phyloP scores from a whole-genome alignment of 768 basidiomycete genomes.

The Lactarius trivialis region DNA sequence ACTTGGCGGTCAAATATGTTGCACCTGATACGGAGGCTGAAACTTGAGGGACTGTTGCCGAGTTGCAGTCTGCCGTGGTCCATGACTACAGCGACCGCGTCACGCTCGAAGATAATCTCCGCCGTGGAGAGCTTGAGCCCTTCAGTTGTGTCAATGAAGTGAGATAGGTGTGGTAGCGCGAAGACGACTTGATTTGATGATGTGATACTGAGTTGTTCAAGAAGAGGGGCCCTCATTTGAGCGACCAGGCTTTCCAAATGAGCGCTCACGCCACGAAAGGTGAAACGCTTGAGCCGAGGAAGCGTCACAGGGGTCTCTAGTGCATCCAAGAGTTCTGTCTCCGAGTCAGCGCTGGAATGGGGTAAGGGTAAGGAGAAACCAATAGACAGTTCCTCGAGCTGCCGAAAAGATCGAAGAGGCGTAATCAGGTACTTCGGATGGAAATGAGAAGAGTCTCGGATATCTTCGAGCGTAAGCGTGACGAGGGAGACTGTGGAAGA shows the following conservation, averaged over 20 bases:
- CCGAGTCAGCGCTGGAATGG: neutral
- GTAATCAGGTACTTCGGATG: neutral
- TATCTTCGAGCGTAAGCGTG: neutral
- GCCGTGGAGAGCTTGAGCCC: neutral
- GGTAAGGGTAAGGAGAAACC: neutral
- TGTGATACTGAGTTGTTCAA: neutral
- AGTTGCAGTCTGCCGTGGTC: neutral
- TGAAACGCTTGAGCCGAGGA: neutral
- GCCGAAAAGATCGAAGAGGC: neutral
- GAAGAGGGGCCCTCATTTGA: neutral
- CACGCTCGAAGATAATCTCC: neutral
- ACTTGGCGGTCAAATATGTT: conserved; percentile 1
- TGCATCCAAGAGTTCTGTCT: neutral
- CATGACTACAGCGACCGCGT: neutral
- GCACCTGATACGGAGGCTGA: neutral
- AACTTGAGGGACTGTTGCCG: neutral
- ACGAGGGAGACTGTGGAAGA: neutral
- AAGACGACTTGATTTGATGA: neutral
- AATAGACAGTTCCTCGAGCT: conserved; percentile 7
- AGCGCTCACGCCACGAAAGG: neutral
- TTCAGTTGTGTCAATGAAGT: neutral
- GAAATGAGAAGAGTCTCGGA: neutral
- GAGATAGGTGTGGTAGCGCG: neutral
- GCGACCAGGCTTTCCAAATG: conserved; percentile 4
- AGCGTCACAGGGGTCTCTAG: neutral